A percentile compares a stretch with the other conserved stretches of the same genome.
Evolutionary conservation across 108 stramenopile species (phyloP).

Genomic region (Pseudonitzschia multiseries): DNA sequence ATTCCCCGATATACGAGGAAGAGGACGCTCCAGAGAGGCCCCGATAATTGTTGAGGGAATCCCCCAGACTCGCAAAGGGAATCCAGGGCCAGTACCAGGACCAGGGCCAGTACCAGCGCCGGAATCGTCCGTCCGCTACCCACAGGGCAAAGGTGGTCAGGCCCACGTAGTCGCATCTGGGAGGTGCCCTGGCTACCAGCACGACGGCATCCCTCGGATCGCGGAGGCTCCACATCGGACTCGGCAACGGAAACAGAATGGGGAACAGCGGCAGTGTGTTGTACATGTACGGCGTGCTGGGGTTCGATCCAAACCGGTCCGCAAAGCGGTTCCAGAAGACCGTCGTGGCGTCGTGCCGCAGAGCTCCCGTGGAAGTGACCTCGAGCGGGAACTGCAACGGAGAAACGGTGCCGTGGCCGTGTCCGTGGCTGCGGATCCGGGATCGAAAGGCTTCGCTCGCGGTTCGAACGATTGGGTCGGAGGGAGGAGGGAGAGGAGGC

Average conservation of each 20-base stretch:
- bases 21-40: background rate
- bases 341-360: background rate
- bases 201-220: background rate
- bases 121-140: background rate
- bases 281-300: constrained; percentile 8
- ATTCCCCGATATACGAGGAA: background rate
- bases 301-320: background rate
- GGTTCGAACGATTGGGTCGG: too few relatives aligned
- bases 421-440: background rate
- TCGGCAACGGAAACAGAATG: background rate
- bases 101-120: too few relatives aligned
- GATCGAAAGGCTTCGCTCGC: too few relatives aligned
- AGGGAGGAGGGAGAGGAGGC: too few relatives aligned
- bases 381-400: too few relatives aligned
- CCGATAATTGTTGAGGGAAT: background rate
- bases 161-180: background rate
- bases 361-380: background rate
- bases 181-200: background rate
- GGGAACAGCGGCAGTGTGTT: background rate
- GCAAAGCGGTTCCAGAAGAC: constrained; percentile 1
- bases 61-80: constrained; percentile 14
- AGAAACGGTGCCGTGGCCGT: too few relatives aligned
- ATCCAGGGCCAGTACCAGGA: background rate
- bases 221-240: background rate
- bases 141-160: constrained; percentile 7